Percentiles rank a stretch among this genome's conserved stretches.
Evolutionary conservation across 2,329 filamentous ascomycete genomes (phyloP).

Genomic region (Malbranchea zuffiana): DNA sequence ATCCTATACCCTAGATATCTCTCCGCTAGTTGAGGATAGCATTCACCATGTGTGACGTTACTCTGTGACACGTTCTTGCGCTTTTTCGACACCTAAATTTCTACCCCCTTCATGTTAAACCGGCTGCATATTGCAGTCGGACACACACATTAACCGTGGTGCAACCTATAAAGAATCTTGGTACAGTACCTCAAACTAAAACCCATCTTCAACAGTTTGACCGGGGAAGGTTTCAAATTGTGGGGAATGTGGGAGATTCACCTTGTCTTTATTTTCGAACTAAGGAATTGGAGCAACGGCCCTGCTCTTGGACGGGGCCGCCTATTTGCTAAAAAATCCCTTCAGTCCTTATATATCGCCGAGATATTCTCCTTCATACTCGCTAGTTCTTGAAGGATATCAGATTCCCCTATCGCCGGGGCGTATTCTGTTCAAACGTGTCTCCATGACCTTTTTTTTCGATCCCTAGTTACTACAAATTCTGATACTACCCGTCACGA

Average conservation of each 20-base stretch:
- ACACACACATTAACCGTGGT: conserved; percentile 18
- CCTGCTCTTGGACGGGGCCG: conserved; percentile 1
- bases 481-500: too few relatives aligned
- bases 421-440: too few relatives aligned
- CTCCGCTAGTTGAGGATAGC: conserved; percentile 6
- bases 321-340: conserved; percentile 8
- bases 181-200: conserved; percentile 19
- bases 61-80: conserved; percentile 24
- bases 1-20: conserved; percentile 4
- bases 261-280: too few relatives aligned
- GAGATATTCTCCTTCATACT: conserved; percentile 7
- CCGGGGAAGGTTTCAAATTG: conserved; percentile 12
- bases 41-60: conserved; percentile 27
- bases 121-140: too few relatives aligned
- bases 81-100: conserved; percentile 3
- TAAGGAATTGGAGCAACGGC: too few relatives aligned
- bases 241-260: conserved; percentile 9
- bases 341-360: conserved; percentile 5
- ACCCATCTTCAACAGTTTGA: conserved; percentile 9
- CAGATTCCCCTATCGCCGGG: conserved; percentile 9
- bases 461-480: too few relatives aligned
- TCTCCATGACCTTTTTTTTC: too few relatives aligned
- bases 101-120: conserved; percentile 4
- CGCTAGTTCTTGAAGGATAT: conserved; percentile 4
- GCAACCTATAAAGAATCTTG: conserved; percentile 20